A percentile compares a stretch with the other conserved stretches of the same genome.
phyloP scores from a whole-genome alignment of 2,329 filamentous ascomycete species.

The Pestalotiopsis sp. region DNA sequence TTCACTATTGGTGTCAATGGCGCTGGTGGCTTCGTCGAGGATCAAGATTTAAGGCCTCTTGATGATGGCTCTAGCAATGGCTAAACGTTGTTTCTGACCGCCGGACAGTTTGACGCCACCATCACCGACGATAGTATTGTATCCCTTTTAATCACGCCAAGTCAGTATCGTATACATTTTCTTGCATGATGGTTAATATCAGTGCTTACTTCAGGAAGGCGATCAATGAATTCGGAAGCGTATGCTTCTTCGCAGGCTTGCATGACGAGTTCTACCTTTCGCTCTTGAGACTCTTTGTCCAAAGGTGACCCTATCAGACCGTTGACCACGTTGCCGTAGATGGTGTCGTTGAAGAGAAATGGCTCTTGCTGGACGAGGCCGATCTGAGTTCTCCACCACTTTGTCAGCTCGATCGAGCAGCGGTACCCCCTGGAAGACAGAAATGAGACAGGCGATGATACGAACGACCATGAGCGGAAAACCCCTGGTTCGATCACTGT shows the following conservation, averaged over 20 bases:
- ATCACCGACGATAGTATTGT: slow-evolving; percentile 64
- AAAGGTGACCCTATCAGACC: slow-evolving; percentile 52
- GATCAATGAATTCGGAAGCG: slow-evolving; percentile 65
- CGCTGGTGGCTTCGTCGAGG: slow-evolving; percentile 75
- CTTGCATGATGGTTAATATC: slow-evolving; percentile 27
- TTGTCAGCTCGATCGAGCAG: no score
- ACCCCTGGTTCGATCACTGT: no score
- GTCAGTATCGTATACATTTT: slow-evolving; percentile 31
- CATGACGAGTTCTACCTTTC: slow-evolving; percentile 55
- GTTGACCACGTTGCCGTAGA: slow-evolving; percentile 59
- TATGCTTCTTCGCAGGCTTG: slow-evolving; percentile 64
- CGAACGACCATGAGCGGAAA: no score
- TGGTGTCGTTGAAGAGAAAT: slow-evolving; percentile 63
- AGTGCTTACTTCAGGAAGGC: slow-evolving; percentile 45
- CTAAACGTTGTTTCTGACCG: slow-evolving; percentile 66
- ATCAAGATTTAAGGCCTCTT: slow-evolving; percentile 70
- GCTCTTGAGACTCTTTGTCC: slow-evolving; percentile 47
- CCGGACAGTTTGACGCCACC: slow-evolving; percentile 63
- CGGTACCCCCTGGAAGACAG: no score
- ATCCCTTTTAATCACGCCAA: slow-evolving; percentile 57
- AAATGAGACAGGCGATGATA: no score
- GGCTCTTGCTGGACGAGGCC: slow-evolving; percentile 66
- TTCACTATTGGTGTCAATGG: slow-evolving; percentile 56
- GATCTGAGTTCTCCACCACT: slow-evolving; percentile 59
- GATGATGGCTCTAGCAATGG: slow-evolving; percentile 65